These are phyloP conservation scores for Wickerhamiella infanticola DNA, from an alignment of 1,139 yeast species.

Conservation along the genomic window DNA sequence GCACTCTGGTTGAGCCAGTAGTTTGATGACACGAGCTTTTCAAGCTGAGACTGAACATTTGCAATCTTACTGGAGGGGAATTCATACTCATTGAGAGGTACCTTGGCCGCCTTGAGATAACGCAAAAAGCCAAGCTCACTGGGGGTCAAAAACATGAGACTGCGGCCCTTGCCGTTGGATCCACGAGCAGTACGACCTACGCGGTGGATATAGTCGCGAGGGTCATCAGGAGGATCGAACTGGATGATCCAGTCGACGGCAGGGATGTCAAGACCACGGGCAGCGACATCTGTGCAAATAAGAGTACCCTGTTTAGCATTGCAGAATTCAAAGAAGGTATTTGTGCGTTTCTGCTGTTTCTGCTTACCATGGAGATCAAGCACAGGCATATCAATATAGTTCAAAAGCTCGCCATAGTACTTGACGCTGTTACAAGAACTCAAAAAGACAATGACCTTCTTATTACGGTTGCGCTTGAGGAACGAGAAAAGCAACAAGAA, in stretches of 20 bases:
- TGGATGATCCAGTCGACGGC: slow-evolving; percentile 97
- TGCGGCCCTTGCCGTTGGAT: slow-evolving; percentile 76
- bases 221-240: slow-evolving; percentile 98
- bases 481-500: slow-evolving; percentile 81
- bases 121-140: slow-evolving; percentile 87
- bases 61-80: slow-evolving; percentile 90
- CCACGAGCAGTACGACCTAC: slow-evolving; percentile 99
- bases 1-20: slow-evolving; percentile 93
- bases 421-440: slow-evolving; percentile 96
- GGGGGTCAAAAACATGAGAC: slow-evolving; percentile 88
- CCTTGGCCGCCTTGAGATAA: slow-evolving; percentile 90
- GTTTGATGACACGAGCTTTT: slow-evolving; percentile 78
- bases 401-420: slow-evolving; percentile 84
- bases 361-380: slow-evolving; percentile 94
- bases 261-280: slow-evolving; percentile 94
- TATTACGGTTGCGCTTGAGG: slow-evolving; percentile 68
- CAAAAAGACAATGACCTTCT: slow-evolving; percentile 85
- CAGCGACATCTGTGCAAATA: slow-evolving; percentile 95
- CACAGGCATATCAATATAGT: slow-evolving; percentile 92
- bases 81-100: slow-evolving; percentile 91
- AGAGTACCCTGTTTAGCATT: slow-evolving; percentile 89
- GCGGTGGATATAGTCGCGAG: slow-evolving; percentile 93
- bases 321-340: slow-evolving; percentile 94
- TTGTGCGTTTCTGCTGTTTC: slow-evolving; percentile 94
- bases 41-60: slow-evolving; percentile 85